Base-by-base conservation (phyloP, 2,329 filamentous ascomycete genomes). In the Alternaria brassicicola region DNA sequence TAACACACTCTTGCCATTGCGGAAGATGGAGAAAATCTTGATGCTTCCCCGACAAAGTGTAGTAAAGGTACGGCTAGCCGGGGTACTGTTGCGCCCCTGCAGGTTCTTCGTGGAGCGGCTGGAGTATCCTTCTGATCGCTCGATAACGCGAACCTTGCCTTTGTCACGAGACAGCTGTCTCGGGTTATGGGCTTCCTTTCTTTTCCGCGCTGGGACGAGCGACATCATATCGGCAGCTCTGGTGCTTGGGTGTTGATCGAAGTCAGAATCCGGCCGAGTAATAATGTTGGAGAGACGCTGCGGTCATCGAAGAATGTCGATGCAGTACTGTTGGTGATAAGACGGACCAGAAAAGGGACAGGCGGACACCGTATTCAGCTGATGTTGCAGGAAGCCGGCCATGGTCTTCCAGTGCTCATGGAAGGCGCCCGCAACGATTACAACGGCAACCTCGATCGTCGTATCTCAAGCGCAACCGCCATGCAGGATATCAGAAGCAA, bases 21-120 rank as follows among this genome's bases (percentile, higher is more conserved):
- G 68, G 38, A 77, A 75, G 46, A 76, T 67, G 9, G 75, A 76
- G 47, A 76, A 65, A 47, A 77, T 67, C 56, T 65, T 74, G 51
- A 76, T 51, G 56, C 73, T 70, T 49, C 70, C 67, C 38, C 68
- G 68, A 17, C 74, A 73, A 25, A 77, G 51, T 26, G 66, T 71
- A 30, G 55, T 68, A 39, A 76, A 65, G 15, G 71, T 67, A 19
- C 69, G 68, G 26, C 62, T 64, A 23, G 63, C 69, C 6, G 68
- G 65, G 7, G 65, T 59, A 51, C 47, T 67, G 25, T 62, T 51
- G 15, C 59, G 65, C 19, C 61, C 28, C 10, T 59, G 64, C 41
- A 64, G 62, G 7, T 63, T 41, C 42, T 65, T 72, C 33, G 47
- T 26, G 7, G 47, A 35, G 9, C 59, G 60, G 10, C 62, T 61